Evolutionary conservation across 73 alveolate genomes (phyloP), one percentile per base, ranked within the genome.

Genomic region (Breviolum minutum): DNA sequence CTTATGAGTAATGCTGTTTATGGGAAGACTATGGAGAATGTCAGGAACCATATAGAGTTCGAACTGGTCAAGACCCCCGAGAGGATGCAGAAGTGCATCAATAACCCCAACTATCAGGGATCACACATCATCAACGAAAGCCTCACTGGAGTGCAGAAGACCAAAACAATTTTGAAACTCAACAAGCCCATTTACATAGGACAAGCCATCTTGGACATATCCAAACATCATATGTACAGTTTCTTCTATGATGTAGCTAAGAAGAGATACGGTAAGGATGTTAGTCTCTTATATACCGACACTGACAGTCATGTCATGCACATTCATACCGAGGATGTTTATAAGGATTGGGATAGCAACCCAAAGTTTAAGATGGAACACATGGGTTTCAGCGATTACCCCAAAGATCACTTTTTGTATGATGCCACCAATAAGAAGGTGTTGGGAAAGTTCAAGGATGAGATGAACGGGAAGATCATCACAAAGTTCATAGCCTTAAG

Each of bases 21-120:
- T 24, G 83, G 83, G 7, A 73, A 73, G 5, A 82, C 91, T 19
- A 82, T 82, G 91, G 91, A 82, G 30, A 82, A 82, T 32, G 73
- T 82, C 8, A 73, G 83, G 7, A 73, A 73, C 40, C 83, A 73
- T 73, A 24, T 14, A 1, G 83, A 73, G 6, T 73, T 19, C 7
- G 83, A 73, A 24, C 12, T 73, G 5, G 83, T 73, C 12, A 0
- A 14, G 0, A 73, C 10, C 0, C 83, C 0, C 3, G 83, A 73
- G 7, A 63, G 83, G 1, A 19, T 73, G 5, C 83, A 73, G 7
- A 73, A 73, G 5, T 24, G n/a, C 7, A 24, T 73, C n/a, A 73
- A 73, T 5, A 73, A 24, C 12, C 83, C 83, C 0, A 14, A 27
- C n/a, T 73, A 19, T 54, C 3, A 73, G 5, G 14, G 5, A 7